Percentiles rank a stretch among this genome's conserved stretches.
phyloP scores from a whole-genome alignment of 2,329 filamentous ascomycete species.

The Pochonia chlamydosporia region DNA sequence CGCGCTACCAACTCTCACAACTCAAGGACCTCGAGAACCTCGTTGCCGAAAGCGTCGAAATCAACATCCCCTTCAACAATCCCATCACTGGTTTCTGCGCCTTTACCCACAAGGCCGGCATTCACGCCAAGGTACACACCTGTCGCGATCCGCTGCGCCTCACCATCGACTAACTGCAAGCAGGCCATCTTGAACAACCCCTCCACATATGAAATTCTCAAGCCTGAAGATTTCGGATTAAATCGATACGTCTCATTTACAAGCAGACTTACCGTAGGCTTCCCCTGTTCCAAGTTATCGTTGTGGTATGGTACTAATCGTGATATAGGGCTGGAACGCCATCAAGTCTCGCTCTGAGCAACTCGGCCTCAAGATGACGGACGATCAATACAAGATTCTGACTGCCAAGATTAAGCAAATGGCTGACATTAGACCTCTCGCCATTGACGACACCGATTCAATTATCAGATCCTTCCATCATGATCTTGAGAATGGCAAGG shows the following conservation, averaged over 20 bases:
- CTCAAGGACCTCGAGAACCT: constrained; percentile 81
- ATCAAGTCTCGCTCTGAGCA: constrained; percentile 87
- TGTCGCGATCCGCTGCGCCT: neutral
- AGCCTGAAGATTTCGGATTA: constrained; percentile 57
- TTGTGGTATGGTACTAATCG: neutral
- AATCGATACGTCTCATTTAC: constrained; percentile 48
- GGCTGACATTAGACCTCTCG: constrained; percentile 78
- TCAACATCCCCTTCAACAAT: constrained; percentile 23
- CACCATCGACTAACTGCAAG: neutral
- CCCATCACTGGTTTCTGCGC: constrained; percentile 27
- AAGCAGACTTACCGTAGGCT: constrained; percentile 61
- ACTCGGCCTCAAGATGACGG: constrained; percentile 57
- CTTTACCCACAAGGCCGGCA: constrained; percentile 28
- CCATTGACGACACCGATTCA: constrained; percentile 85
- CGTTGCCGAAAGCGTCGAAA: constrained; percentile 46
- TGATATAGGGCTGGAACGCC: constrained; percentile 69
- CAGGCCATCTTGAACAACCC: constrained; percentile 15
- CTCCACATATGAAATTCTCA: constrained; percentile 79
- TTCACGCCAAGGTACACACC: constrained; percentile 23
- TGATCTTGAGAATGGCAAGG: neutral
- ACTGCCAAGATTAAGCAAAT: constrained; percentile 77
- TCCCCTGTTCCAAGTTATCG: neutral
- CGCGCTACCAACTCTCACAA: constrained; percentile 73
- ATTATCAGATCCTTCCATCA: constrained; percentile 76
- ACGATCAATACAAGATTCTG: constrained; percentile 24